phyloP scores from a whole-genome alignment of 495 filamentous ascomycete genomes.

The Polyplosphaeria fusca region DNA sequence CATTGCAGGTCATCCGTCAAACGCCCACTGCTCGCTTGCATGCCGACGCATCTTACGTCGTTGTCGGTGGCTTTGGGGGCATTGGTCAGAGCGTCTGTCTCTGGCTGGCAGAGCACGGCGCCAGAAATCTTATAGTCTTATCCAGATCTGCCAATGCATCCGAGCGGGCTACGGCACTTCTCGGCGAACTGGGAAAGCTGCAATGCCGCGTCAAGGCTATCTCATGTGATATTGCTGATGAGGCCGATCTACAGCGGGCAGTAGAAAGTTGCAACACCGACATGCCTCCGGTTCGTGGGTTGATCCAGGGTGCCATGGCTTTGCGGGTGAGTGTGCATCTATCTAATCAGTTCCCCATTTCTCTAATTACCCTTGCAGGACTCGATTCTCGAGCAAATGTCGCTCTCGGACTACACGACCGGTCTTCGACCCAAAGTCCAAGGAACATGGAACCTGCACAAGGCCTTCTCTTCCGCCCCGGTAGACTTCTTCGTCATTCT shows the following conservation, averaged over 20 bases:
- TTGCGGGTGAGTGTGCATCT: neutral
- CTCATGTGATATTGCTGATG: slow-evolving; percentile 2
- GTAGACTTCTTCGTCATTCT: slow-evolving; percentile 32
- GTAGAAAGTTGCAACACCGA: neutral
- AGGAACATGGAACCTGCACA: slow-evolving; percentile 13
- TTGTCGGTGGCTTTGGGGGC: slow-evolving; percentile 49
- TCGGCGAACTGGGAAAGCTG: neutral
- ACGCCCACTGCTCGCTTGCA: neutral
- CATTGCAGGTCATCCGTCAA: neutral
- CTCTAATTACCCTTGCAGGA: slow-evolving; percentile 44
- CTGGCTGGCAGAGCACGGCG: slow-evolving; percentile 18
- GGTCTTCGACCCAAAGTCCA: slow-evolving; percentile 5
- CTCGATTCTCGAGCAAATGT: slow-evolving; percentile 16
- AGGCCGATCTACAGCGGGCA: neutral
- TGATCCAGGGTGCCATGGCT: slow-evolving; percentile 25
- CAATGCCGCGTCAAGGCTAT: neutral
- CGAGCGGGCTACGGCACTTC: neutral
- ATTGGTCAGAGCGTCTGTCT: slow-evolving; percentile 36
- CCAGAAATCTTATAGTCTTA: slow-evolving; percentile 20
- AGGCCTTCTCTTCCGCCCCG: neutral
- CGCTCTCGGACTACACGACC: neutral
- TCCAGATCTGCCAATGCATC: slow-evolving; percentile 11
- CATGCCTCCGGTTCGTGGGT: neutral
- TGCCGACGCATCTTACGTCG: slow-evolving; percentile 39
- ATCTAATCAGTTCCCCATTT: neutral